phyloP scores from a whole-genome alignment of 1,139 yeast species.

The Tardiomyces depauwii region DNA sequence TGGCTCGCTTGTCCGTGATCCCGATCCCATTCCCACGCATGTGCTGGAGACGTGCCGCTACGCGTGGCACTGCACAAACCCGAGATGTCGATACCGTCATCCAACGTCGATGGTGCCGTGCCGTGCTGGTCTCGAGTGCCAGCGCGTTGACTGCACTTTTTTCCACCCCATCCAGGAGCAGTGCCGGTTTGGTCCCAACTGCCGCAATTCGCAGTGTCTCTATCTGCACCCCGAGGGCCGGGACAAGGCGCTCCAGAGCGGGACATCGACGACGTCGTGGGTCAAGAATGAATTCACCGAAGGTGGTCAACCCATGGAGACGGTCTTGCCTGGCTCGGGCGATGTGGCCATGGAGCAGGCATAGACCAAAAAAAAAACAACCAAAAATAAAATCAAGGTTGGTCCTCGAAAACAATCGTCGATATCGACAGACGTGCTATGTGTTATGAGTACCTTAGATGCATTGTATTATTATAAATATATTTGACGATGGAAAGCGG shows the following conservation, averaged over 20 bases:
- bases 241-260: conserved; percentile 28
- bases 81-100: conserved; percentile 73
- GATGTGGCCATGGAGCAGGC: neutral
- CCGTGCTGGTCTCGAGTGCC: conserved; percentile 70
- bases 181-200: conserved; percentile 68
- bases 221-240: conserved; percentile 57
- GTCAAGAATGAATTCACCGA: conserved; percentile 48
- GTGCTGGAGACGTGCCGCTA: conserved; percentile 70
- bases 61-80: conserved; percentile 64
- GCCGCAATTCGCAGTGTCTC: conserved; percentile 59
- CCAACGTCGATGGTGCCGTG: conserved; percentile 64
- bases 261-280: conserved; percentile 27
- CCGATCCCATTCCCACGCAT: conserved; percentile 14
- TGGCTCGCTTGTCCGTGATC: conserved; percentile 30
- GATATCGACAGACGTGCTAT: neutral
- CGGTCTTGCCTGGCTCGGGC: conserved; percentile 26
- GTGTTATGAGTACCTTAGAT: neutral
- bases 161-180: conserved; percentile 70
- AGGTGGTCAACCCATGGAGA: conserved; percentile 66
- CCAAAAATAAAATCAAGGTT: too few relatives aligned
- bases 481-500: too few relatives aligned
- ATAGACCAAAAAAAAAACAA: neutral
- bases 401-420: too few relatives aligned
- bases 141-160: conserved; percentile 69
- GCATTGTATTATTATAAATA: neutral